Evolutionary conservation across 208 protist genomes (phyloP), one percentile per base, ranked within the genome.

Genomic region (Naegleria gruberi): DNA sequence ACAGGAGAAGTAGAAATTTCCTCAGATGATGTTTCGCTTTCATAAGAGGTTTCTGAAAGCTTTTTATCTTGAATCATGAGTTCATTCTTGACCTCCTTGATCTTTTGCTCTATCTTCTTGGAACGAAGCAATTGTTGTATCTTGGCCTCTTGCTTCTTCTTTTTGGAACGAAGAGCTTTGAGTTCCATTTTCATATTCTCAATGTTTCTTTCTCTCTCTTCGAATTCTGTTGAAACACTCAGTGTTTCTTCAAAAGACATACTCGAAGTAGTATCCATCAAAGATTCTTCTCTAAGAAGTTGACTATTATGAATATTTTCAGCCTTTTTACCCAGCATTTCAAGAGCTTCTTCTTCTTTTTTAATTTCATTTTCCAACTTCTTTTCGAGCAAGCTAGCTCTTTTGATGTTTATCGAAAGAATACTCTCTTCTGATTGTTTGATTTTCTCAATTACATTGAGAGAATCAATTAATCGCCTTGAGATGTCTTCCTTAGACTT

Each of bases 161-260:
- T 77, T n/a, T 77, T 77, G 34, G n/a, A 37, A 1, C 30, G 0
- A n/a, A 77, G 65, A 37, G 65, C 65, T 8, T 77, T 77, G 8
- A 77, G 65, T 26, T 77, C 65, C 65, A 77, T 77, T 30, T 37
- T 30, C 65, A 77, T 77, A 37, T 12, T 8, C 34, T 77, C 30
- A 77, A 77, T 77, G 26, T 77, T 77, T 77, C 65, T 77, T n/a
- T 77, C 65, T 37, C 65, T 77, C 34, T 77, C 65, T 77, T 77
- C 65, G 34, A 37, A 77, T 26, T 77, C 65, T 37, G 65, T 77
- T 7, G 65, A 77, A 37, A 77, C 34, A 37, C 65, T 77, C 0
- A 77, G 10, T 2, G 34, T n/a, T 37, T 77, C 65, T 8, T 77
- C 65, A 17, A 12, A 51, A 17, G 46, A 51, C 12, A 12, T 51